A percentile compares a stretch with the other conserved stretches of the same genome.
phyloP scores from a whole-genome alignment of 2,329 filamentous ascomycete species.

The Colletotrichum costaricense region DNA sequence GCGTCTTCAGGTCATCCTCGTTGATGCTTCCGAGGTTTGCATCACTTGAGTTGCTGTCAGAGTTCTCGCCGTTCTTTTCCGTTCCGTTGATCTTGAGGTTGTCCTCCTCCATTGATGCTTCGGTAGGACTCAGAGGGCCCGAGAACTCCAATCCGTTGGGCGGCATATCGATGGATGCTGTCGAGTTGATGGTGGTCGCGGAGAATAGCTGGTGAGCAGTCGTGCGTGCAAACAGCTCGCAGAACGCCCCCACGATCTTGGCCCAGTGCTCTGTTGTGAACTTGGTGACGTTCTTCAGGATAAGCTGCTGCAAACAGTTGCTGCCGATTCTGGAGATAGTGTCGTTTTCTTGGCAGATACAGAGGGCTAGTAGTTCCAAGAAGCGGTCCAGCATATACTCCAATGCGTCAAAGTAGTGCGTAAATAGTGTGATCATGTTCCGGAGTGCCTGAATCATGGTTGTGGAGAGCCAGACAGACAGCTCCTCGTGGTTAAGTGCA shows the following conservation, averaged over 20 bases:
- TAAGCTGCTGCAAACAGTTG: conserved; percentile 96
- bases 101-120: conserved; percentile 61
- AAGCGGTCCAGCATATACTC: conserved; percentile 99
- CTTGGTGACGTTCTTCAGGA: conserved; percentile 95
- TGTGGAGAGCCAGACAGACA: conserved; percentile 98
- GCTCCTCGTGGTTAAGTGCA: conserved; percentile 92
- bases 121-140: conserved; percentile 54
- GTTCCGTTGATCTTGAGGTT: conserved; percentile 71
- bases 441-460: conserved; percentile 99
- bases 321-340: conserved; percentile 98
- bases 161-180: conserved; percentile 62
- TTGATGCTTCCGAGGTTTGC: conserved; percentile 42
- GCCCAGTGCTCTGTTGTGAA: conserved; percentile 90
- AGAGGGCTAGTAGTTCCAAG: conserved; percentile 90
- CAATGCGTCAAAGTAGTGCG: conserved; percentile 95
- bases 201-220: conserved; percentile 97
- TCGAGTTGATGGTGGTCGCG: conserved; percentile 71
- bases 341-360: conserved; percentile 99
- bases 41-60: conserved; percentile 44
- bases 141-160: conserved; percentile 66
- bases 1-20: conserved; percentile 49
- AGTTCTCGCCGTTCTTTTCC: conserved; percentile 52
- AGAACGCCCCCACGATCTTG: conserved; percentile 95
- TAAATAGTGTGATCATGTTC: conserved; percentile 99
- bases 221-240: conserved; percentile 93